A percentile compares a stretch with the other conserved stretches of the same genome.
phyloP scores from a whole-genome alignment of 495 filamentous ascomycete genomes.

The Penicillium antarcticum region DNA sequence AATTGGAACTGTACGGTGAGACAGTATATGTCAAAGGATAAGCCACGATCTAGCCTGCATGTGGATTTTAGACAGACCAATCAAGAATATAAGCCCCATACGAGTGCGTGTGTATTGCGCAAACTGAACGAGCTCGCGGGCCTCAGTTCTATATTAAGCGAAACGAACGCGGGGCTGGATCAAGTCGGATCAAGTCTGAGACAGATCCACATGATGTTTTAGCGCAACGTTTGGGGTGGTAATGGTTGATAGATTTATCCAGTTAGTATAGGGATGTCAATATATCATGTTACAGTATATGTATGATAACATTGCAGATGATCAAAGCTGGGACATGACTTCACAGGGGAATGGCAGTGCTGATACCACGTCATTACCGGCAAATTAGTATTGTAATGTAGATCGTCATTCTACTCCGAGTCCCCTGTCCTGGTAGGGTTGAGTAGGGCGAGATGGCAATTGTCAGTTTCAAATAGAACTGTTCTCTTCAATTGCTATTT shows the following conservation, averaged over 20 bases:
- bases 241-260: not conserved
- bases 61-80: not conserved
- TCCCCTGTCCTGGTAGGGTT: not conserved
- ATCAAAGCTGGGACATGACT: not conserved
- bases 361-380: slow-evolving; percentile 1
- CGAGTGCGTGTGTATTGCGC: not conserved
- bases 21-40: too few relatives aligned
- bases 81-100: not conserved
- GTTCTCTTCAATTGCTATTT: not conserved
- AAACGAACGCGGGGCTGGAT: slow-evolving; percentile 1
- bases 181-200: not conserved
- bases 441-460: not conserved
- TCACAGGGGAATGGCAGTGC: slow-evolving; percentile 1
- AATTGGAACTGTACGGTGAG: too few relatives aligned
- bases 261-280: too few relatives aligned
- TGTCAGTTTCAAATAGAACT: not conserved
- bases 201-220: slow-evolving; percentile 1
- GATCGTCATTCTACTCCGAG: slow-evolving; percentile 2
- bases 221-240: not conserved
- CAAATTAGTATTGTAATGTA: slow-evolving; percentile 2
- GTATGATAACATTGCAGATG: not conserved
- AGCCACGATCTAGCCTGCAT: not conserved
- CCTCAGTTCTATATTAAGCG: slow-evolving; percentile 6
- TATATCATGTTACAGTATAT: too few relatives aligned
- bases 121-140: not conserved